phyloP scores from a whole-genome alignment of 2,329 filamentous ascomycete species.

The Hymenoscyphus fraxineus region DNA sequence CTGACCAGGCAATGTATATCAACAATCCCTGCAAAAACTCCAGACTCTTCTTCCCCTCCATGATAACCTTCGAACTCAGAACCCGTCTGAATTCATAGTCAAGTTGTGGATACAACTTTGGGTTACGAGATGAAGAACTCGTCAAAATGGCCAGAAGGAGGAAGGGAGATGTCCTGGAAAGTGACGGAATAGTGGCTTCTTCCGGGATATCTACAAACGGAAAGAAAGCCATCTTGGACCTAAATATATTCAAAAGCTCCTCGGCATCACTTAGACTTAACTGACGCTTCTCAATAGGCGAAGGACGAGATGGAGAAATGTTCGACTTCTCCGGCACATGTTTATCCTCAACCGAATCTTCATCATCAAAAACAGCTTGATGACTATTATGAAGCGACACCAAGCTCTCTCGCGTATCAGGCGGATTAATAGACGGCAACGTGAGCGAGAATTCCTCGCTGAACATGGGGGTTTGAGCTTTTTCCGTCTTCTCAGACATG shows the following conservation, averaged over 20 bases:
- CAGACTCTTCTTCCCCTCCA: conserved; percentile 53
- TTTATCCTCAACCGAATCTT: conserved; percentile 7
- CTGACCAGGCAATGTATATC: conserved; percentile 56
- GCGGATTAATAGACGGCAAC: conserved; percentile 23
- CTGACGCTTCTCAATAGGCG: conserved; percentile 22
- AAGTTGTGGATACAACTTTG: conserved; percentile 28
- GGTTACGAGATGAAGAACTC: conserved; percentile 24
- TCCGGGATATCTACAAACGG: conserved; percentile 29
- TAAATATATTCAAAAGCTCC: conserved; percentile 22
- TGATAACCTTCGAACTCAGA: conserved; percentile 39
- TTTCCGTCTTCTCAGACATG: conserved; percentile 3
- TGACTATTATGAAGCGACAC: conserved; percentile 25
- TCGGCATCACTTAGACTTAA: conserved; percentile 26
- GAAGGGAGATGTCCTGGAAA: conserved; percentile 30
- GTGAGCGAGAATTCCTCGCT: conserved; percentile 27
- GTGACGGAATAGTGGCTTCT: conserved; percentile 24
- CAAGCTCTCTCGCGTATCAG: conserved; percentile 22
- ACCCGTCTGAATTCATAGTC: conserved; percentile 31
- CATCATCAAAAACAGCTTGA: conserved; percentile 24
- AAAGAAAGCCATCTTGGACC: conserved; percentile 22
- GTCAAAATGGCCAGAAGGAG: conserved; percentile 31
- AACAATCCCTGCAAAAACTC: conserved; percentile 57
- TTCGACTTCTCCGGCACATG: background rate
- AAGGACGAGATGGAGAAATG: background rate
- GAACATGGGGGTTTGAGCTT: conserved; percentile 6